These are phyloP conservation scores for Clavispora fructus DNA, from an alignment of 805 yeast genomes.

Conservation along the genomic window DNA sequence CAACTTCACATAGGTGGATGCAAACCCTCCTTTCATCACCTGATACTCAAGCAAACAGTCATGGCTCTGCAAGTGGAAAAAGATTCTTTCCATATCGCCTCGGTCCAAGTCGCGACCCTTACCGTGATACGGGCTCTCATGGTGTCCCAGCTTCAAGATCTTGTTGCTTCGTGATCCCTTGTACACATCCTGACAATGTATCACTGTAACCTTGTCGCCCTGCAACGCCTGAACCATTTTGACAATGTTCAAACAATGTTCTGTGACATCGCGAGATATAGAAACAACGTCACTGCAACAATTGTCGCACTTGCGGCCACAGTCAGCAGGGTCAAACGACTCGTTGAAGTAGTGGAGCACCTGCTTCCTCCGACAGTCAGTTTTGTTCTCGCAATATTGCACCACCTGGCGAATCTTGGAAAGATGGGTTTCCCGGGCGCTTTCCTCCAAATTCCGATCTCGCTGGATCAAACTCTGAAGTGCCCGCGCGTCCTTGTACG, in stretches of 20 bases:
- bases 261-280: conserved; percentile 64
- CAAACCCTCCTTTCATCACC: conserved; percentile 70
- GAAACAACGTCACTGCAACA: conserved; percentile 44
- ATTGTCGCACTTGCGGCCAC: conserved; percentile 79
- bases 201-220: conserved; percentile 60
- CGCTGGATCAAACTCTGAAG: conserved; percentile 72
- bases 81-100: conserved; percentile 73
- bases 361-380: conserved; percentile 86
- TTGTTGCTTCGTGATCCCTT: conserved; percentile 66
- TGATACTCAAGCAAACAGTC: conserved; percentile 67
- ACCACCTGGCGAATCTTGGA: conserved; percentile 76
- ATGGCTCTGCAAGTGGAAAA: conserved; percentile 68
- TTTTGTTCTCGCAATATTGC: conserved; percentile 84
- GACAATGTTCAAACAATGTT: conserved; percentile 53
- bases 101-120: conserved; percentile 59
- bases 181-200: conserved; percentile 78
- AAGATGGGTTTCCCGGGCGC: conserved; percentile 70
- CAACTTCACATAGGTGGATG: conserved; percentile 63
- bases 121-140: conserved; percentile 60
- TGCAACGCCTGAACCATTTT: conserved; percentile 54
- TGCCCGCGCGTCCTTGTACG: conserved; percentile 72
- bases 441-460: conserved; percentile 61
- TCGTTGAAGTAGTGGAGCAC: conserved; percentile 91
- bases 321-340: conserved; percentile 57
- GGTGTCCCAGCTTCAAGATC: conserved; percentile 59